Conservation (phyloP, 441 rosid genomes). For the Capsella rubella region DNA sequence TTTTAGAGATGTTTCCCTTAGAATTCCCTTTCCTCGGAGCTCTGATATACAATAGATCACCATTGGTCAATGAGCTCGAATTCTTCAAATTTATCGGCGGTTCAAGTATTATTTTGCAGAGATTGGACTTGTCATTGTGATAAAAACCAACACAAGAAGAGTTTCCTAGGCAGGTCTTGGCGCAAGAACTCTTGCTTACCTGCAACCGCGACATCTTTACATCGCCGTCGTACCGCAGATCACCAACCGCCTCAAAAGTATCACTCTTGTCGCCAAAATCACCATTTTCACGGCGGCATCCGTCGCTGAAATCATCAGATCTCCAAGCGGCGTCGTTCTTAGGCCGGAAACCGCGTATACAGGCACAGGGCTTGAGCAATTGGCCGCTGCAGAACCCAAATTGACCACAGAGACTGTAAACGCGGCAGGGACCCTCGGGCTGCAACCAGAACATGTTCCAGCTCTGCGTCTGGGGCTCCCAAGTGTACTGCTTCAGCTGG, state of each 20-base stretch:
- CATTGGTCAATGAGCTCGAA: constrained; percentile 46
- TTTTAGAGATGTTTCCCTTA: constrained; percentile 48
- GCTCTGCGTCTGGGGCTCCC: constrained; percentile 59
- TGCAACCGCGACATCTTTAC: constrained; percentile 42
- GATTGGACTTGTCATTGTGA: constrained; percentile 51
- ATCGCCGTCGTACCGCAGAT: constrained; percentile 50
- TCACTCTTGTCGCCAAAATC: constrained; percentile 52
- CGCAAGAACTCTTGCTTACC: constrained; percentile 59
- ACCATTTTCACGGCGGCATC: constrained; percentile 56
- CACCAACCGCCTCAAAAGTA: constrained; percentile 58
- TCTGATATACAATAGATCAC: constrained; percentile 59
- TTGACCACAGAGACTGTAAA: constrained; percentile 68
- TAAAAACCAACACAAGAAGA: constrained; percentile 78
- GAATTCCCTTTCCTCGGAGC: constrained; percentile 46
- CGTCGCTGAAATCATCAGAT: constrained; percentile 56
- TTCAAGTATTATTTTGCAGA: constrained; percentile 64
- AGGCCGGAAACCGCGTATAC: constrained; percentile 69
- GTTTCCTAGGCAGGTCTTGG: constrained; percentile 60
- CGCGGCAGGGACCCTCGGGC: constrained; percentile 76
- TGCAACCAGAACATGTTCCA: constrained; percentile 86
- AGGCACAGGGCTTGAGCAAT: constrained; percentile 55
- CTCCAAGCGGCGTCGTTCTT: constrained; percentile 57
- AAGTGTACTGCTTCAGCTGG: constrained; percentile 71
- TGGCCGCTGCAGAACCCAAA: constrained; percentile 62
- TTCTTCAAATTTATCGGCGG: constrained; percentile 65